phyloP scores from a whole-genome alignment of 768 basidiomycete genomes.

The Coprinopsis cinerea region DNA sequence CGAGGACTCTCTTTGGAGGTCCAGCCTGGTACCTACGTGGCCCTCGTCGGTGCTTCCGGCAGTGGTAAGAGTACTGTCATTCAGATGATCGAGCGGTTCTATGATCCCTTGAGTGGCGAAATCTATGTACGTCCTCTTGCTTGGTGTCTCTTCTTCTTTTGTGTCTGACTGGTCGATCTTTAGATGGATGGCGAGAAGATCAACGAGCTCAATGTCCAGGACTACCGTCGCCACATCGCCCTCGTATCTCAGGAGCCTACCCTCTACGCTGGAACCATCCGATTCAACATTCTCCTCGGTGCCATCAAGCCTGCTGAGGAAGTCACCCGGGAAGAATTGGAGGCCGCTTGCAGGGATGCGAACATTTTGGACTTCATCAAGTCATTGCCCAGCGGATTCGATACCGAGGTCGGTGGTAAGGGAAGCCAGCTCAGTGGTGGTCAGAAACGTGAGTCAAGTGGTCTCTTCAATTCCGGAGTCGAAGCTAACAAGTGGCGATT shows the following conservation, averaged over 20 bases:
- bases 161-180: background rate
- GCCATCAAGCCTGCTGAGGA: slow-evolving; percentile 61
- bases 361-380: slow-evolving; percentile 82
- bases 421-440: slow-evolving; percentile 78
- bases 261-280: slow-evolving; percentile 73
- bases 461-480: background rate
- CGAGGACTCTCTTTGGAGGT: slow-evolving; percentile 57
- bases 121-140: slow-evolving; percentile 36
- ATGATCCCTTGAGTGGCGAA: slow-evolving; percentile 58
- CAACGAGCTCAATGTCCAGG: slow-evolving; percentile 61
- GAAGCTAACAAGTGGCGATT: slow-evolving; percentile 19
- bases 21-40: slow-evolving; percentile 64
- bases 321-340: slow-evolving; percentile 75
- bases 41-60: slow-evolving; percentile 67
- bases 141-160: background rate
- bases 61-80: slow-evolving; percentile 70
- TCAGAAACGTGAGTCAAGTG: slow-evolving; percentile 50
- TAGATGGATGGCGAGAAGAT: slow-evolving; percentile 63
- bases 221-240: slow-evolving; percentile 75
- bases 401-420: slow-evolving; percentile 79
- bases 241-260: slow-evolving; percentile 84
- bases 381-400: slow-evolving; percentile 74
- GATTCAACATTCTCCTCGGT: slow-evolving; percentile 80
- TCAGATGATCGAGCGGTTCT: slow-evolving; percentile 69
- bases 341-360: slow-evolving; percentile 69